Conservation (phyloP, 2,329 filamentous ascomycete genomes). For the Monosporascus sp. region DNA sequence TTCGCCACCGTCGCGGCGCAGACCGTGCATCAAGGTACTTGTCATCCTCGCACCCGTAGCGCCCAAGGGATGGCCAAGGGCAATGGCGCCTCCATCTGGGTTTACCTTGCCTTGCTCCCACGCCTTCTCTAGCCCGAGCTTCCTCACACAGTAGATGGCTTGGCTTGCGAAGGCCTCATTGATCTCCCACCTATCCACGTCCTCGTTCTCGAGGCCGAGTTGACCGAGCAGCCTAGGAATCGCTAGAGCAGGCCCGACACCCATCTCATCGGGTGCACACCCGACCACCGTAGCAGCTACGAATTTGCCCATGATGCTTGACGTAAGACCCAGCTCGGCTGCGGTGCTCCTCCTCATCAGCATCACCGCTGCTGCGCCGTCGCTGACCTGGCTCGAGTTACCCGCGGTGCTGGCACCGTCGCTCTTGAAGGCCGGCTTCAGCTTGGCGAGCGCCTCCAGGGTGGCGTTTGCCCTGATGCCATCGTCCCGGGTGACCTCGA, state of each 20-base stretch:
- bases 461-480: slow-evolving; percentile 68
- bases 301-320: slow-evolving; percentile 75
- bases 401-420: slow-evolving; percentile 78
- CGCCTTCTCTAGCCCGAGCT: slow-evolving; percentile 59
- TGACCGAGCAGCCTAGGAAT: slow-evolving; percentile 75
- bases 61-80: slow-evolving; percentile 86
- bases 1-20: slow-evolving; percentile 64
- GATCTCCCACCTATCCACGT: slow-evolving; percentile 86
- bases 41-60: slow-evolving; percentile 82
- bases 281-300: slow-evolving; percentile 71
- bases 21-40: slow-evolving; percentile 62
- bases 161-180: slow-evolving; percentile 76
- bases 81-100: slow-evolving; percentile 88
- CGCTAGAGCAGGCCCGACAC: slow-evolving; percentile 78
- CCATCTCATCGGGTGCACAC: slow-evolving; percentile 89
- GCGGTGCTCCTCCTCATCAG: slow-evolving; percentile 83
- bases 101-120: slow-evolving; percentile 70
- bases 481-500: slow-evolving; percentile 74
- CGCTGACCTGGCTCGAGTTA: slow-evolving; percentile 80
- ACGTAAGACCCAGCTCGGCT: slow-evolving; percentile 62
- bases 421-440: slow-evolving; percentile 80
- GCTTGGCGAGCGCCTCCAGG: slow-evolving; percentile 64
- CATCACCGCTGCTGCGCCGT: slow-evolving; percentile 78
- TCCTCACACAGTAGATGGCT: slow-evolving; percentile 64
- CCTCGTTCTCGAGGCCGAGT: slow-evolving; percentile 59